Base-by-base conservation (phyloP, 1,284 basidiomycete genomes). In the Trametes versicolor region DNA sequence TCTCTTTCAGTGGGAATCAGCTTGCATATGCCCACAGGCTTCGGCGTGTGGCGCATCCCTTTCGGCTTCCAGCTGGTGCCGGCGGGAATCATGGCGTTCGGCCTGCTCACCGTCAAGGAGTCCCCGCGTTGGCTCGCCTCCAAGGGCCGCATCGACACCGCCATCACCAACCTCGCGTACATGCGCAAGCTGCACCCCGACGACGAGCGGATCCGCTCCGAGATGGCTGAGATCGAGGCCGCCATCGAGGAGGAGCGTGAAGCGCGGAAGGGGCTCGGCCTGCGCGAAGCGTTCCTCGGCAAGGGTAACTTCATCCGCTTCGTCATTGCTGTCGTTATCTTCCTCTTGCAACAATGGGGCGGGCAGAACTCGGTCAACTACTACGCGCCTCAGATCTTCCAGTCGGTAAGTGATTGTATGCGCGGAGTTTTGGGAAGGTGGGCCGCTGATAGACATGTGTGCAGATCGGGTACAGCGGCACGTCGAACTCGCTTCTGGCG, bases 51-150 rank as follows among this genome's bases (percentile, higher is more conserved):
- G 92, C 81, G 86, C 54, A 85, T 94, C 59, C 90, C 91, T 0
- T 92, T 93, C 71, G 91, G 87, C 29, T 79, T 93, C 70, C 92
- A 93, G 72, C 81, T 94, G 32, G 87, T 94, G 6, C 93, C 92
- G 5, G 90, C 89, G 3, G 92, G 92, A 8, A 83, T 95, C 72
- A 91, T 95, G 90, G 80, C 82, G 17, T 54, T 92, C 25, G 90
- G 92, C 21, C 81, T 95, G 15, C 76, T 94, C 19, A 89, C 93
- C 10, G 84, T 94, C 60, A 87, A 83, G 61, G 81, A 83, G 69
- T 81, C 79, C 4, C 82, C 80, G 1, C 71, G 74, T 27, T 74
- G 73, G 75, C 74, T 78, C 52, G 73, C 75, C 39, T 76, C 77
- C 25, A 76, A 77, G 58, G 81, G 75, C 34, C 77, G 78, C 45